Conservation (phyloP, 2,329 filamentous ascomycete species). For the Nemania bipapillata region DNA sequence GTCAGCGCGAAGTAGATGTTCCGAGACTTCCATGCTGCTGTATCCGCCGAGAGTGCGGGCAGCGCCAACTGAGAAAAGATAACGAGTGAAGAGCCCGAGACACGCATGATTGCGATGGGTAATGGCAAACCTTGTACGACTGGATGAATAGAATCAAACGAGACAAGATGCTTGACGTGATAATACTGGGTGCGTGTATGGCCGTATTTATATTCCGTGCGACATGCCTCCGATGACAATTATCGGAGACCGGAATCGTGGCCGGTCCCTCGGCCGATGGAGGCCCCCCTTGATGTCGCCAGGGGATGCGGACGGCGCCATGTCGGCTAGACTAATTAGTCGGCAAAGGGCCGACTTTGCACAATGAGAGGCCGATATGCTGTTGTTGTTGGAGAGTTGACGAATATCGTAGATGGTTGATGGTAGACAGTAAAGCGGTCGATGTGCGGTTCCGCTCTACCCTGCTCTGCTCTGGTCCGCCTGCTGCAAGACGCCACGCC, state of each 20-base stretch:
- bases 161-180: background rate
- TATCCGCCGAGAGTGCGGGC: constrained; percentile 49
- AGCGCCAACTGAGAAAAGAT: constrained; percentile 37
- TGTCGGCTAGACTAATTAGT: constrained; percentile 23
- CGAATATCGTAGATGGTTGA: too few relatives aligned
- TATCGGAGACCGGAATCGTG: background rate
- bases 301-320: constrained; percentile 17
- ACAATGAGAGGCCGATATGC: constrained; percentile 1
- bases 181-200: background rate
- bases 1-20: constrained; percentile 70
- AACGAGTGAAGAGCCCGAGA: constrained; percentile 25
- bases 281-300: background rate
- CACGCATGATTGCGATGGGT: constrained; percentile 33
- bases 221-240: background rate
- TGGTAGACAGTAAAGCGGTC: constrained; percentile 1
- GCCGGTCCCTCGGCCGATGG: constrained; percentile 19
- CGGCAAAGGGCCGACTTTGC: background rate
- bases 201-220: background rate
- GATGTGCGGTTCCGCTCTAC: background rate
- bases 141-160: background rate
- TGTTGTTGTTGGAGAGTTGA: too few relatives aligned
- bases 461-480: background rate
- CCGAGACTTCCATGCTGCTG: constrained; percentile 62
- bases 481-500: background rate
- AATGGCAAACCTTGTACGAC: background rate